Percentiles rank a stretch among this genome's conserved stretches.
Conservation (phyloP, 345 rosid genomes). For the Moricandia moricandioides region DNA sequence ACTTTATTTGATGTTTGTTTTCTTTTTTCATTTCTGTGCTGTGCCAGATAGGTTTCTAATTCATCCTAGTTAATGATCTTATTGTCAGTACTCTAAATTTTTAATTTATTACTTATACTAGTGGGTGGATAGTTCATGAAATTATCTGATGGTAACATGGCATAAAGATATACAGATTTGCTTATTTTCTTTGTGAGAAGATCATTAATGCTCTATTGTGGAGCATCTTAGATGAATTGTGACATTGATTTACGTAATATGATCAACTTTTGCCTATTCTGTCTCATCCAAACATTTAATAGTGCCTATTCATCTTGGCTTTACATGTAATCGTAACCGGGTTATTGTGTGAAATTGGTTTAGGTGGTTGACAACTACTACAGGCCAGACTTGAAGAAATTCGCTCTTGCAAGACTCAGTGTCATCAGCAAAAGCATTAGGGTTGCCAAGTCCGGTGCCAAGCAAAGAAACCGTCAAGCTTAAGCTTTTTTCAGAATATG, state of each 20-base stretch:
- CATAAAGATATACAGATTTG: background rate
- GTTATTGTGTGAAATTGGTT: background rate
- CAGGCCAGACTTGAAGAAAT: conserved; percentile 85
- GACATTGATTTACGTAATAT: background rate
- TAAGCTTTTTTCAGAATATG: background rate
- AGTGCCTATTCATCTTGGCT: background rate
- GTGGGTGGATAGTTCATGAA: background rate
- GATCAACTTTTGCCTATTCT: too few relatives aligned
- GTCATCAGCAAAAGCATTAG: conserved; percentile 73
- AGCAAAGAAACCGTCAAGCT: conserved; percentile 87
- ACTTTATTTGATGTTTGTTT: background rate
- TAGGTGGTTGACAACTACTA: conserved; percentile 83
- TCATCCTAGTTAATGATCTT: background rate
- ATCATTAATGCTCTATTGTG: background rate
- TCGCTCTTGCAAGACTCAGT: conserved; percentile 87
- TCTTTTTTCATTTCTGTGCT: background rate
- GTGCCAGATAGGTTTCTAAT: background rate
- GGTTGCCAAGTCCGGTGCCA: conserved; percentile 83
- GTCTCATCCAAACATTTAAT: background rate
- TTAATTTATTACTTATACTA: background rate
- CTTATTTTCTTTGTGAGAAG: background rate
- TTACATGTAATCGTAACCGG: background rate
- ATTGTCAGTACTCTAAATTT: background rate
- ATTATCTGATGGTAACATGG: background rate
- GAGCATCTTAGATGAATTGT: background rate